phyloP scores from a whole-genome alignment of 2,329 filamentous ascomycete species.

The Aschersonia sp. region DNA sequence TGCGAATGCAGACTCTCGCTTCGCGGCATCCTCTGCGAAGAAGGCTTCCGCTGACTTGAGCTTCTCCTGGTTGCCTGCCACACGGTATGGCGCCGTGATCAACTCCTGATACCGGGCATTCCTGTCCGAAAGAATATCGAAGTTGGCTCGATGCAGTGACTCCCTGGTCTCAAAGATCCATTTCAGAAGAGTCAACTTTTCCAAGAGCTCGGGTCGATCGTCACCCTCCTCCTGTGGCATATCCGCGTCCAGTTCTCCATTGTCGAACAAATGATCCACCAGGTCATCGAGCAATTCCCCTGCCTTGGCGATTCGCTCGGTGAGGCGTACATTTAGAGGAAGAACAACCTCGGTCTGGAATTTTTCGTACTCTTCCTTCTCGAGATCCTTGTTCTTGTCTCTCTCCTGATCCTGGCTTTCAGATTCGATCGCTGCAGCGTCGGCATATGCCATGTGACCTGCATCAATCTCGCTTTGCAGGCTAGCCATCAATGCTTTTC shows the following conservation, averaged over 20 bases:
- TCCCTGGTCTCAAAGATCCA: constrained; percentile 97
- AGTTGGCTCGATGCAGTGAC: constrained; percentile 68
- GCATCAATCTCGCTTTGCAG: constrained; percentile 67
- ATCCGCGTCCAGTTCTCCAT: constrained; percentile 51
- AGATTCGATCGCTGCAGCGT: constrained; percentile 68
- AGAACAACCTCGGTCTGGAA: constrained; percentile 76
- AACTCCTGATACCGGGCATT: constrained; percentile 78
- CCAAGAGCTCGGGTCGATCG: constrained; percentile 81
- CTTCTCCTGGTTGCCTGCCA: constrained; percentile 65
- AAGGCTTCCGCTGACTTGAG: constrained; percentile 65
- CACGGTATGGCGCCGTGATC: constrained; percentile 64
- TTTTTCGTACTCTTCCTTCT: constrained; percentile 67
- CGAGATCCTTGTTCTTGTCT: constrained; percentile 53
- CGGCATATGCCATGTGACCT: constrained; percentile 67
- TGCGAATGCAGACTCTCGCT: constrained; percentile 57
- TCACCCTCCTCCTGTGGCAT: constrained; percentile 90
- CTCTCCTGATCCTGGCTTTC: constrained; percentile 60
- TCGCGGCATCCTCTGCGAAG: constrained; percentile 64
- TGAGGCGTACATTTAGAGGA: constrained; percentile 69
- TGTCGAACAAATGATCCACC: constrained; percentile 55
- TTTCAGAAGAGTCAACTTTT: constrained; percentile 87
- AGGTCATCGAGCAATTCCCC: constrained; percentile 67
- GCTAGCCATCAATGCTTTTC: constrained; percentile 53
- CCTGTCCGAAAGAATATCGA: constrained; percentile 70
- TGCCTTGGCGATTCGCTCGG: constrained; percentile 57